Percentiles rank a stretch among this genome's conserved stretches.
phyloP scores from a whole-genome alignment of 2,329 filamentous ascomycete species.

The Oidium heveae region DNA sequence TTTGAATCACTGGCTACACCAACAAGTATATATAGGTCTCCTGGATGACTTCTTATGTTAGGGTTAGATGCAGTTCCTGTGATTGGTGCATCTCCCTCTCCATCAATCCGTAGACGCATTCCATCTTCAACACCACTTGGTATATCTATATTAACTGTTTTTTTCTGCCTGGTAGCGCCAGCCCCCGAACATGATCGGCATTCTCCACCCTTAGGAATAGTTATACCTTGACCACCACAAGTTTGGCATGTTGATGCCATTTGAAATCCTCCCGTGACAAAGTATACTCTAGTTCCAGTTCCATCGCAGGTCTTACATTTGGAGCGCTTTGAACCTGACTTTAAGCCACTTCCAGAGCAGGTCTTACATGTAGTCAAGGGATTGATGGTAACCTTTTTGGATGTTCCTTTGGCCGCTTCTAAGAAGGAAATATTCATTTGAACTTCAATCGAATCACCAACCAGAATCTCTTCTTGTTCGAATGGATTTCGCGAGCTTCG shows the following conservation, averaged over 20 bases:
- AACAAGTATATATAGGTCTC: slow-evolving; percentile 80
- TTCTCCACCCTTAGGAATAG: slow-evolving; percentile 54
- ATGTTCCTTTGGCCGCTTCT: slow-evolving; percentile 80
- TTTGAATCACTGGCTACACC: slow-evolving; percentile 72
- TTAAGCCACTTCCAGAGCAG: slow-evolving; percentile 64
- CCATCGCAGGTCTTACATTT: slow-evolving; percentile 64
- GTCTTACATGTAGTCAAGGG: slow-evolving; percentile 61
- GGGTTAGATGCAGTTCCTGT: slow-evolving; percentile 44
- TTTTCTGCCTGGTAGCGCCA: slow-evolving; percentile 61
- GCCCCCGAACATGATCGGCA: slow-evolving; percentile 60
- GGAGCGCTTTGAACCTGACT: slow-evolving; percentile 47
- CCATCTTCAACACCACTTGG: slow-evolving; percentile 90
- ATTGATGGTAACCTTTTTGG: slow-evolving; percentile 67
- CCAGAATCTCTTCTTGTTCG: slow-evolving; percentile 48
- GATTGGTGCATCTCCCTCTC: slow-evolving; percentile 66
- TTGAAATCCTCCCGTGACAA: slow-evolving; percentile 83
- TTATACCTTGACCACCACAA: slow-evolving; percentile 56
- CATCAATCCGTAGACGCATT: slow-evolving; percentile 67
- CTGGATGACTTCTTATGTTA: slow-evolving; percentile 39
- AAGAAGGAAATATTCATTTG: slow-evolving; percentile 84
- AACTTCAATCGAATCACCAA: slow-evolving; percentile 93
- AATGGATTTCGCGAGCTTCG: slow-evolving; percentile 39
- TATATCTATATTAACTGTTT: slow-evolving; percentile 72
- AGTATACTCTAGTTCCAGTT: slow-evolving; percentile 64
- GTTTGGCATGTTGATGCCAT: slow-evolving; percentile 71